These are phyloP conservation scores for Boletus rufocinnamomeus DNA, from an alignment of 768 basidiomycete species.

Conservation along the genomic window DNA sequence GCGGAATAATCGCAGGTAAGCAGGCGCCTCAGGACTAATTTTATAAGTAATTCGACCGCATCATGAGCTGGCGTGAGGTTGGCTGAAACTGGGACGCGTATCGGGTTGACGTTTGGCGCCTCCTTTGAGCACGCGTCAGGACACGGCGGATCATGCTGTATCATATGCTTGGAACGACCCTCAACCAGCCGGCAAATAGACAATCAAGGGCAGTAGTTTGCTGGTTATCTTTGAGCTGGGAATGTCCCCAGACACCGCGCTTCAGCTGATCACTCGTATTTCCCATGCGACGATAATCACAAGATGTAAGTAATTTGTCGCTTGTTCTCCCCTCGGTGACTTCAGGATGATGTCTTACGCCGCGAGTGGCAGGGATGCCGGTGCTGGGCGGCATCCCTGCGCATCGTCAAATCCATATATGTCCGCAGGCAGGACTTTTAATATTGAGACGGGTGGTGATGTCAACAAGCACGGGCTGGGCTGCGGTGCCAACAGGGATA, in stretches of 20 bases:
- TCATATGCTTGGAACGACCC: background rate
- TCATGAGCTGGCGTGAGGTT: background rate
- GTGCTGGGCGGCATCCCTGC: background rate
- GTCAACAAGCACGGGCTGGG: background rate
- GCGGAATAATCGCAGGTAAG: background rate
- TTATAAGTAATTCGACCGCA: background rate
- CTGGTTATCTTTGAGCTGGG: background rate
- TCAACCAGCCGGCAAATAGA: background rate
- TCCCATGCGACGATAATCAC: slow-evolving; percentile 1
- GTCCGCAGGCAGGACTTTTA: background rate
- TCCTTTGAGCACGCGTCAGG: background rate
- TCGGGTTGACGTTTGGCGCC: background rate
- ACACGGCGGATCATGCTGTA: slow-evolving; percentile 7
- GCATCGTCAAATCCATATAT: background rate
- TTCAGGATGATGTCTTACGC: background rate
- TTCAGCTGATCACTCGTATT: background rate
- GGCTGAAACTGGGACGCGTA: background rate
- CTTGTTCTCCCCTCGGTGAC: background rate
- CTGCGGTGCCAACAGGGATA: background rate
- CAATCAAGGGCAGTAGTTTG: background rate
- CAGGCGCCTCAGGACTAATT: background rate
- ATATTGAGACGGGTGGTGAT: slow-evolving; percentile 1
- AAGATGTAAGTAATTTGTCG: background rate
- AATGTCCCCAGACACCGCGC: slow-evolving; percentile 13
- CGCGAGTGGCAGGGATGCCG: background rate